These are phyloP conservation scores for Fusarium falciforme DNA, from an alignment of 2,329 filamentous ascomycete species.

Conservation along the genomic window DNA sequence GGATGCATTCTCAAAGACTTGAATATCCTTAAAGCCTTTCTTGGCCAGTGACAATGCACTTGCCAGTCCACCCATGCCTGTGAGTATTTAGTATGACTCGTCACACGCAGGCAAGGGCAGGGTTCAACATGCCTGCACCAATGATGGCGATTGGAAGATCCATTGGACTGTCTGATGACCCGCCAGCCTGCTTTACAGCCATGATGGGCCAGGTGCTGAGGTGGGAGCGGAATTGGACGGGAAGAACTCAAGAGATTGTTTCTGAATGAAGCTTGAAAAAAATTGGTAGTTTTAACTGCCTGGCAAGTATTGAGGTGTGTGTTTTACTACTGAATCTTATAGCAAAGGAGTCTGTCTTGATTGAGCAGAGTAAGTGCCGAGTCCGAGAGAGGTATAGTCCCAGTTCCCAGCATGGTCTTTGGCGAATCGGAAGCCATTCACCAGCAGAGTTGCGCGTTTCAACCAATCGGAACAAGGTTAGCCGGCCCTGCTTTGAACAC, in stretches of 20 bases:
- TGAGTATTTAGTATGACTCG: neutral
- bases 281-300: neutral
- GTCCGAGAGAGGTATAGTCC: neutral
- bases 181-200: neutral
- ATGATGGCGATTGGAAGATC: conserved; percentile 56
- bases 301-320: neutral
- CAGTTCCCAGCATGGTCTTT: neutral
- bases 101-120: neutral
- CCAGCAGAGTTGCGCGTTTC: neutral
- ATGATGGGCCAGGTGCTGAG: neutral
- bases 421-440: neutral
- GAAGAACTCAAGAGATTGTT: neutral
- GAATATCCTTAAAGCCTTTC: conserved; percentile 78
- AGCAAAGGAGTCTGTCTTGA: neutral
- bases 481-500: neutral
- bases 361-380: neutral
- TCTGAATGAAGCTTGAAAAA: neutral
- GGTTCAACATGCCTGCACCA: conserved; percentile 58
- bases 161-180: neutral
- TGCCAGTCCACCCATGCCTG: conserved; percentile 83
- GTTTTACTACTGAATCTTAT: neutral
- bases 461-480: neutral
- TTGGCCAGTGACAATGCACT: conserved; percentile 79
- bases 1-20: conserved; percentile 79
- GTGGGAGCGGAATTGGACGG: neutral